Percentiles rank a stretch among this genome's conserved stretches.
phyloP scores from a whole-genome alignment of 176 grass and related monocot species.

The Oropetium thomaeum region DNA sequence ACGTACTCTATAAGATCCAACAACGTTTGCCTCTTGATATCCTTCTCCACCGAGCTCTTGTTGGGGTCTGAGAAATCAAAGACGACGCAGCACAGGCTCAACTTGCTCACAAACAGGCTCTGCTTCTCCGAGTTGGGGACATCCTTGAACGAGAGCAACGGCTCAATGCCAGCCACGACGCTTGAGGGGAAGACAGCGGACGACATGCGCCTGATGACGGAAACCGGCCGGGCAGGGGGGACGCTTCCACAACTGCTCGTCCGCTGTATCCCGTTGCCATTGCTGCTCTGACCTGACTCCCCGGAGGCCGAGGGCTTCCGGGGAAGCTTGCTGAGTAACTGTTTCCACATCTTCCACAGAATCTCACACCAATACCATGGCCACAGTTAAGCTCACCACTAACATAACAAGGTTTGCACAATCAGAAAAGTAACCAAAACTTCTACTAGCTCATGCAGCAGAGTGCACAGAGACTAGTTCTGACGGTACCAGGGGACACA shows the following conservation, averaged over 20 bases:
- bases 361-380: slow-evolving; percentile 28
- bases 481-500: not conserved
- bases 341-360: slow-evolving; percentile 71
- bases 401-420: not conserved
- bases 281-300: slow-evolving; percentile 46
- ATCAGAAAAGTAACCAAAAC: not conserved
- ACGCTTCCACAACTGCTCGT: slow-evolving; percentile 57
- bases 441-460: not conserved
- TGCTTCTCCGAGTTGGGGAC: slow-evolving; percentile 74
- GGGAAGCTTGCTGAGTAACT: slow-evolving; percentile 88
- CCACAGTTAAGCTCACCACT: not conserved
- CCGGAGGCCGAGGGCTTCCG: slow-evolving; percentile 55
- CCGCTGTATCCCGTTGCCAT: slow-evolving; percentile 52
- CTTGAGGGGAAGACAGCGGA: slow-evolving; percentile 93
- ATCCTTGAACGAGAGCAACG: slow-evolving; percentile 85
- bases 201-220: slow-evolving; percentile 83
- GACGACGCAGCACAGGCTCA: slow-evolving; percentile 70
- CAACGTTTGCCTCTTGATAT: slow-evolving; percentile 84
- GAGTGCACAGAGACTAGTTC: not conserved
- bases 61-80: slow-evolving; percentile 95
- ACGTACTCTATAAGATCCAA: slow-evolving; percentile 87
- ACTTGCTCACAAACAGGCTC: slow-evolving; percentile 87
- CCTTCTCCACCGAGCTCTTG: slow-evolving; percentile 84
- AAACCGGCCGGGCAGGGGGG: slow-evolving; percentile 40
- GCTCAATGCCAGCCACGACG: slow-evolving; percentile 85